A percentile compares a stretch with the other conserved stretches of the same genome.
phyloP scores from a whole-genome alignment of 768 basidiomycete species.

The Trametopsis cervina region DNA sequence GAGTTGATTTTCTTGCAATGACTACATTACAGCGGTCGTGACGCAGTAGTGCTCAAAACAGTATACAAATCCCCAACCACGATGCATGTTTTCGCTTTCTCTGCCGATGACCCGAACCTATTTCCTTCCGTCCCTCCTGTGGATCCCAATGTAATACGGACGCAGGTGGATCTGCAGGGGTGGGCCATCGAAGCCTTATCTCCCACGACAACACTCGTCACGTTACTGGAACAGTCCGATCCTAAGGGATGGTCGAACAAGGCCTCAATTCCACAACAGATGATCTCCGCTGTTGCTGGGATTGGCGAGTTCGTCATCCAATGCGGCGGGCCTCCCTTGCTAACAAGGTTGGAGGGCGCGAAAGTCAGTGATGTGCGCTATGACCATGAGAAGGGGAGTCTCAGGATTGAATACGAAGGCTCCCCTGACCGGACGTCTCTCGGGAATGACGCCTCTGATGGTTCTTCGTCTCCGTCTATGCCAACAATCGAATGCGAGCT shows the following conservation, averaged over 20 bases:
- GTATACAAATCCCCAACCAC: conserved; percentile 96
- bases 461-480: conserved; percentile 18
- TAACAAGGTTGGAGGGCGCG: conserved; percentile 77
- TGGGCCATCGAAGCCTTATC: conserved; percentile 97
- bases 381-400: conserved; percentile 78
- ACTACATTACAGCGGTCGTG: conserved; percentile 66
- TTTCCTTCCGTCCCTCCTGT: conserved; percentile 66
- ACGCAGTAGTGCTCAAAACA: conserved; percentile 86
- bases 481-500: conserved; percentile 82
- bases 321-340: conserved; percentile 88
- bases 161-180: conserved; percentile 96
- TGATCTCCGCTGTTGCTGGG: conserved; percentile 84
- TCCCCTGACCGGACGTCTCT: conserved; percentile 39
- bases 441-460: not conserved
- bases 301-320: conserved; percentile 96
- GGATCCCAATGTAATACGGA: conserved; percentile 79
- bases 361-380: conserved; percentile 69
- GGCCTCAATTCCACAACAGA: conserved; percentile 86
- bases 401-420: conserved; percentile 80
- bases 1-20: no score
- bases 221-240: conserved; percentile 92
- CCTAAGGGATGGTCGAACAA: conserved; percentile 98
- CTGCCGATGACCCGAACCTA: conserved; percentile 81
- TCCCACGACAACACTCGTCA: conserved; percentile 90
- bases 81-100: conserved; percentile 93